Conservation (phyloP, 1,284 basidiomycete genomes). For the Pulveroboletus sp. region DNA sequence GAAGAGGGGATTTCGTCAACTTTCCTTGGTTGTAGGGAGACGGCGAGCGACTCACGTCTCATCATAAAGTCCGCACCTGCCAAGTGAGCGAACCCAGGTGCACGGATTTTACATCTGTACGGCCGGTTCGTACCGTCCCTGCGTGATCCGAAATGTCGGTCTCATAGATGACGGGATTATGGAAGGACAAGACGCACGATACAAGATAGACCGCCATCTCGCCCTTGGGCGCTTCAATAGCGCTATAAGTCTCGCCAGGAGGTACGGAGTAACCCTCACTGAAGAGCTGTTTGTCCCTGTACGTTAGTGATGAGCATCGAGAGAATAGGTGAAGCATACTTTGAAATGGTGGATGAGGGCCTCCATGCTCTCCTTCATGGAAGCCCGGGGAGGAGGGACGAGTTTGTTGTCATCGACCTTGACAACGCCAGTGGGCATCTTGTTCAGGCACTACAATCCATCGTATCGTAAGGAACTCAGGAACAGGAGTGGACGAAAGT, state of each 20-base stretch:
- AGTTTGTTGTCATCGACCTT: conserved; percentile 99
- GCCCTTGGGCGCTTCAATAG: conserved; percentile 98
- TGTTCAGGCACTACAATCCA: conserved; percentile 80
- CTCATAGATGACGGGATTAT: background rate
- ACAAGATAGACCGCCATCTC: conserved; percentile 98
- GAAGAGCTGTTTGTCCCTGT: conserved; percentile 75
- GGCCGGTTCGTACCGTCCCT: conserved; percentile 91
- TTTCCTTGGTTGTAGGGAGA: background rate
- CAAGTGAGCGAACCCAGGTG: conserved; percentile 91
- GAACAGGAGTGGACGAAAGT: no score
- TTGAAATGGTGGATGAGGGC: conserved; percentile 99
- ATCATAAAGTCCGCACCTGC: conserved; percentile 95
- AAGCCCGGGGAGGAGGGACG: conserved; percentile 93
- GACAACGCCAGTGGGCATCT: conserved; percentile 92
- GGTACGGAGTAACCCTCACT: conserved; percentile 98
- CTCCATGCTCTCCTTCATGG: conserved; percentile 99
- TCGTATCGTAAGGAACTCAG: background rate
- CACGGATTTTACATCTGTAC: conserved; percentile 93
- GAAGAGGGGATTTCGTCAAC: background rate
- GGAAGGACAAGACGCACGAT: conserved; percentile 52
- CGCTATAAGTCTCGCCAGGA: conserved; percentile 94
- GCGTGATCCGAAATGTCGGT: conserved; percentile 1
- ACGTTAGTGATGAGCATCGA: background rate
- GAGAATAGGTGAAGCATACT: conserved; percentile 40
- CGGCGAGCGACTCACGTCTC: conserved; percentile 59